Base-by-base conservation (phyloP, 805 yeast species). In the Kazachstania kunashirensis region DNA sequence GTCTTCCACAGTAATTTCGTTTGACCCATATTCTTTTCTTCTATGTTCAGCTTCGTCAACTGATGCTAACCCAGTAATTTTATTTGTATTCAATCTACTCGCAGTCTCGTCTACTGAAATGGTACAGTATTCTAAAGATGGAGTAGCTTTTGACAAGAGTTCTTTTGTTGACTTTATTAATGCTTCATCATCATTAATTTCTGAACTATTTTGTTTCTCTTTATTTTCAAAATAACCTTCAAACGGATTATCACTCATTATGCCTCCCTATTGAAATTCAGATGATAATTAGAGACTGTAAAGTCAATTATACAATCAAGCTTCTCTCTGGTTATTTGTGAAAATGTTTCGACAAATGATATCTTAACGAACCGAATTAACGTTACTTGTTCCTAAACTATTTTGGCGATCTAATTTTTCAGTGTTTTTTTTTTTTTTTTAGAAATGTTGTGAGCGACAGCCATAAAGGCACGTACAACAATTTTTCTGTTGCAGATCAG, bases 1-100 rank as follows among this genome's bases (percentile, higher is more conserved):
- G 37, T 84, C 95, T 14, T 84, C 95, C 4, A 67, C 66, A 7
- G 67, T 63, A 31, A 92, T 69, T 50, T 84, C 96, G 58, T 92
- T 92, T 27, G 71, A 46, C 2, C 99, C 99, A 53, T 84, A 80
- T 14, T 78, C 65, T 17, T 76, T 67, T 48, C 89, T 72, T 49
- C 96, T 69, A 50, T 74, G 72, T 15, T 72, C 61, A 16, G 84
- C 75, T 41, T 88, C 97, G 40, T 77, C 85, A 24, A 65, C 63
- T 31, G 79, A 75, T 24, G 70, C 61, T 20, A 92, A 65, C 1
- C 98, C 98, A 8, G 56, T 50, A 1, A 47, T 50, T 3, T 57
- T 36, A 46, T 84, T 75, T 0, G 97, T 80, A 34, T 70, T 71
- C 27, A 89, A 65, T 31, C 76, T 77, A 15, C 53, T 42, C 2